A percentile compares a stretch with the other conserved stretches of the same genome.
Evolutionary conservation across 1,284 basidiomycete species (phyloP).

Genomic region (Ganoderma lucidum): DNA sequence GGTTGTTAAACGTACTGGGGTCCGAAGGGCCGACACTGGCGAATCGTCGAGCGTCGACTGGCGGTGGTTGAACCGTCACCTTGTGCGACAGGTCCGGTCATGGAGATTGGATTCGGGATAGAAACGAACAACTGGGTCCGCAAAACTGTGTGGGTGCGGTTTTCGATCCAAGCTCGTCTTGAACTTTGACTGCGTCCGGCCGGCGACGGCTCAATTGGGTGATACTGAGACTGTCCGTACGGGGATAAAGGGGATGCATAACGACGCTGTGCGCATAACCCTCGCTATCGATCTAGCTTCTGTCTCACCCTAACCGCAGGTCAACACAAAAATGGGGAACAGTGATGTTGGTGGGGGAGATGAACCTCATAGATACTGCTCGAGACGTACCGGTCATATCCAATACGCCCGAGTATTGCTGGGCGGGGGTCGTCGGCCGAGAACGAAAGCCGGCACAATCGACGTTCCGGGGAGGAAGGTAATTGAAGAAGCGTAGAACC

Average conservation of each 20-base stretch:
- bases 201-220: neutral
- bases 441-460: neutral
- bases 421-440: neutral
- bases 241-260: neutral
- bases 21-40: neutral
- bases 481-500: neutral
- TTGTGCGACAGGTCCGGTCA: neutral
- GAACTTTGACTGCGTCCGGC: neutral
- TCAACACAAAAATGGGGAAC: neutral
- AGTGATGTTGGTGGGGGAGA: neutral
- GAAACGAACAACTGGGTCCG: neutral
- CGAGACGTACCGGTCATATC: neutral
- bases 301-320: too few species aligned
- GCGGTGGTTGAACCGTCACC: neutral
- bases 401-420: neutral
- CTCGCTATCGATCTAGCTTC: neutral
- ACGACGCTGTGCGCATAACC: neutral
- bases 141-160: neutral
- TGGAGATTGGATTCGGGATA: neutral
- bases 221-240: neutral
- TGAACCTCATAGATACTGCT: neutral
- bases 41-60: neutral
- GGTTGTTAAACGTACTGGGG: constrained; percentile 4
- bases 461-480: neutral
- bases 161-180: neutral